These are phyloP conservation scores for Thymus quinquecostatus DNA, from an alignment of 257 asterid species.

Conservation along the genomic window DNA sequence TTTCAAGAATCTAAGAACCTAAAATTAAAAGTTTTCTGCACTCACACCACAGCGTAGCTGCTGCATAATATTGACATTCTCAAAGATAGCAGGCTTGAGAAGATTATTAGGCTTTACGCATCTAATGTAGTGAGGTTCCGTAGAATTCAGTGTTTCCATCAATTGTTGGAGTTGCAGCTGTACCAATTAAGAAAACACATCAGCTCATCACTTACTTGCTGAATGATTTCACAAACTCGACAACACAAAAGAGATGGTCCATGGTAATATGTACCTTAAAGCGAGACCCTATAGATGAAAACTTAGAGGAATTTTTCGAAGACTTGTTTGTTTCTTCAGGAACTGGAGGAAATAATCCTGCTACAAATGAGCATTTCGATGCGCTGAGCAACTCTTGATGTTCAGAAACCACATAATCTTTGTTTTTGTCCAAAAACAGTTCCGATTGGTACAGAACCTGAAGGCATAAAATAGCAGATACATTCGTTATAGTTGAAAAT, in stretches of 20 bases:
- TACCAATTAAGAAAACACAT: constrained; percentile 37
- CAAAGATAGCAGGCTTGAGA: constrained; percentile 92
- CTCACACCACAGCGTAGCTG: constrained; percentile 99
- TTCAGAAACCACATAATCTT: constrained; percentile 95
- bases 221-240: constrained; percentile 26
- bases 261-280: constrained; percentile 62
- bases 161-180: constrained; percentile 94
- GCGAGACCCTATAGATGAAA: constrained; percentile 96
- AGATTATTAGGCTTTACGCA: constrained; percentile 97
- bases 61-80: constrained; percentile 87
- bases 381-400: constrained; percentile 83
- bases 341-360: constrained; percentile 82
- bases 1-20: constrained; percentile 13
- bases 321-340: constrained; percentile 80
- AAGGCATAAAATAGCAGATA: constrained; percentile 33
- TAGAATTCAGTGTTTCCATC: constrained; percentile 95
- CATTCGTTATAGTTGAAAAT: constrained; percentile 30
- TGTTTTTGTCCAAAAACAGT: constrained; percentile 93
- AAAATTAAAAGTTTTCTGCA: constrained; percentile 34
- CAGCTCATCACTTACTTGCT: constrained; percentile 32
- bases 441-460: constrained; percentile 96
- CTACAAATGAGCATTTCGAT: constrained; percentile 88
- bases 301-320: constrained; percentile 88
- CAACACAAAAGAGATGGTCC: constrained; percentile 4
- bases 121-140: constrained; percentile 97